A percentile compares a stretch with the other conserved stretches of the same genome.
These are phyloP conservation scores for Mollisiaceae sp. DNA, from an alignment of 2,329 filamentous ascomycete species.

Conservation along the genomic window DNA sequence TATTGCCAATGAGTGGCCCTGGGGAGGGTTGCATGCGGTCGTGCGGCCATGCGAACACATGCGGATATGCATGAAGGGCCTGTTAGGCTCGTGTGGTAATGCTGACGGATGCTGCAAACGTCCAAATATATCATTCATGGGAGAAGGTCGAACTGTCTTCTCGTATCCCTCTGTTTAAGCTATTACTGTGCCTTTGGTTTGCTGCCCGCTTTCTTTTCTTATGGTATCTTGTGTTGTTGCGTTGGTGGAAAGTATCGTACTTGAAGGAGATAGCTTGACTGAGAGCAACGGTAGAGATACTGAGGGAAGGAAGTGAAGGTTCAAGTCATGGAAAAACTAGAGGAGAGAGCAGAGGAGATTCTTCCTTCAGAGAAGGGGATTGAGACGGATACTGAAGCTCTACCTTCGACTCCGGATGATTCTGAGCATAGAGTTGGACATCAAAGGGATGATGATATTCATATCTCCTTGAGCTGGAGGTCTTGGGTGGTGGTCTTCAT, in stretches of 20 bases:
- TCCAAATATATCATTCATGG: not conserved
- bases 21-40: not conserved
- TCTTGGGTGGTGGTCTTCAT: conserved; percentile 57
- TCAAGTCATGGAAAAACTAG: not conserved
- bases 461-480: conserved; percentile 58
- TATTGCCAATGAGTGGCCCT: not conserved
- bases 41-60: not conserved
- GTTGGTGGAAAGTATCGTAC: not conserved
- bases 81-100: not conserved
- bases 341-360: conserved; percentile 12
- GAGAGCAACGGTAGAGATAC: not conserved
- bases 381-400: not conserved
- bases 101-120: conserved; percentile 7
- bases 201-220: not conserved
- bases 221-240: not conserved
- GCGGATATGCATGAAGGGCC: not conserved
- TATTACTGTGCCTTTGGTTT: not conserved
- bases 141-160: not conserved
- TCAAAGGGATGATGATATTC: conserved; percentile 39
- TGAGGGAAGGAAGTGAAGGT: not conserved
- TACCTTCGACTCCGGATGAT: not conserved
- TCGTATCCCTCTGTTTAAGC: not conserved
- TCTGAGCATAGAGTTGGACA: conserved; percentile 3
- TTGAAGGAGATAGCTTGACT: not conserved
- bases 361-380: not conserved